phyloP scores from a whole-genome alignment of 2,329 filamentous ascomycete species.

The Pseudogymnoascus sp. region DNA sequence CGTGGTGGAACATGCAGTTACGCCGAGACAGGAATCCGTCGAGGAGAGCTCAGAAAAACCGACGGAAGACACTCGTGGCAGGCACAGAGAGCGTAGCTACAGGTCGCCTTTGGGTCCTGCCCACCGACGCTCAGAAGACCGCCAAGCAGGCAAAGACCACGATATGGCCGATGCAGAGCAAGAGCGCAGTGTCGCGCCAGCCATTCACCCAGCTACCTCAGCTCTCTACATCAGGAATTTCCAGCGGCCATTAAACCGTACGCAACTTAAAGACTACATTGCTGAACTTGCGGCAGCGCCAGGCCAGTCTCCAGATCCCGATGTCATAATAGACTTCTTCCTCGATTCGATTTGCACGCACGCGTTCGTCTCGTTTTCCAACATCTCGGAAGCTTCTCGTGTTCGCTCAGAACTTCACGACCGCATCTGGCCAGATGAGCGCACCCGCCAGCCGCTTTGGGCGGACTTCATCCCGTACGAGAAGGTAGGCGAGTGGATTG shows the following conservation, averaged over 20 bases:
- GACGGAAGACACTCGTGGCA: not conserved
- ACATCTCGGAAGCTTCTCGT: slow-evolving; percentile 61
- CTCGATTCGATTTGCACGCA: slow-evolving; percentile 83
- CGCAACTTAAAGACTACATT: slow-evolving; percentile 60
- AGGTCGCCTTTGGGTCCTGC: not conserved
- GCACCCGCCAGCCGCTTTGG: slow-evolving; percentile 73
- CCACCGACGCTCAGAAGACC: slow-evolving; percentile 10
- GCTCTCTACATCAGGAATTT: slow-evolving; percentile 86
- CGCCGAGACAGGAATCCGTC: not conserved
- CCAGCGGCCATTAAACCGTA: slow-evolving; percentile 72
- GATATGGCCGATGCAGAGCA: slow-evolving; percentile 17
- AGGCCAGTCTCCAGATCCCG: slow-evolving; percentile 39
- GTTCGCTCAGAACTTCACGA: slow-evolving; percentile 71
- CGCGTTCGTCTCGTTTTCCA: slow-evolving; percentile 68
- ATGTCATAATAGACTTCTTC: slow-evolving; percentile 60
- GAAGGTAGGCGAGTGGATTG: slow-evolving; percentile 65
- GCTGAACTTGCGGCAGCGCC: slow-evolving; percentile 56
- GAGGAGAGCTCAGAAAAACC: not conserved
- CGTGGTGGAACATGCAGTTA: slow-evolving; percentile 9
- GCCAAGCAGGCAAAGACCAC: slow-evolving; percentile 7
- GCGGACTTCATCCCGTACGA: slow-evolving; percentile 83
- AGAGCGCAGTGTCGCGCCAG: slow-evolving; percentile 37
- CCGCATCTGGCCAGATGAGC: slow-evolving; percentile 78
- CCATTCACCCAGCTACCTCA: slow-evolving; percentile 62
- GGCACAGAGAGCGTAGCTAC: not conserved